Percentiles rank a stretch among this genome's conserved stretches.
These are phyloP conservation scores for Apiospora saccharicola DNA, from an alignment of 2,329 filamentous ascomycete species.

Conservation along the genomic window DNA sequence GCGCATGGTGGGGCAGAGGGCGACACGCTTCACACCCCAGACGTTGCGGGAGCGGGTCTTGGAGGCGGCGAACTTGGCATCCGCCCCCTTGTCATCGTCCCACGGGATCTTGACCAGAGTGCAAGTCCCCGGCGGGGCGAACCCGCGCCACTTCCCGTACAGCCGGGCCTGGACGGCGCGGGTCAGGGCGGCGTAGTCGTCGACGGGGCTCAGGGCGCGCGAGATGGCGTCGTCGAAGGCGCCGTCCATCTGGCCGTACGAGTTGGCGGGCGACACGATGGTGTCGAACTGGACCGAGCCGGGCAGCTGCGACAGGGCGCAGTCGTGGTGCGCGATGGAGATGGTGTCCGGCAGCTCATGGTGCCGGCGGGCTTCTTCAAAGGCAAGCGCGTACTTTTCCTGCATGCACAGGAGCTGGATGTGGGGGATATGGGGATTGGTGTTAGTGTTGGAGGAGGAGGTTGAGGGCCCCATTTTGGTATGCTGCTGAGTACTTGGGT, in stretches of 20 bases:
- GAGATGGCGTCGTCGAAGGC: conserved; percentile 64
- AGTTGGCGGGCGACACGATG: conserved; percentile 62
- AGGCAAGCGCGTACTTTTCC: conserved; percentile 8
- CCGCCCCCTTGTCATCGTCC: conserved; percentile 52
- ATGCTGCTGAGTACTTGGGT: too few relatives aligned
- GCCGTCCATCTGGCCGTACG: conserved; percentile 61
- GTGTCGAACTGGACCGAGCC: conserved; percentile 50
- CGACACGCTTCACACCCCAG: conserved; percentile 53
- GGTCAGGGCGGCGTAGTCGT: conserved; percentile 57
- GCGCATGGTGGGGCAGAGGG: conserved; percentile 62
- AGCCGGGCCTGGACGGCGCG: conserved; percentile 51
- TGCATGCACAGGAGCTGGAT: conserved; percentile 25
- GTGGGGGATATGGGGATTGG: conserved; percentile 16
- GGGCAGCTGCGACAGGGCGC: conserved; percentile 48
- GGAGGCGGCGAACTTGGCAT: conserved; percentile 41
- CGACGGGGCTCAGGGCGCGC: conserved; percentile 51
- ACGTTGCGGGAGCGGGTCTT: conserved; percentile 39
- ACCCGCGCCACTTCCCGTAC: conserved; percentile 52
- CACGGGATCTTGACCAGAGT: conserved; percentile 48
- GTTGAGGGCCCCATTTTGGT: neutral
- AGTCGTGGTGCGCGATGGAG: conserved; percentile 47
- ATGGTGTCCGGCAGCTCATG: conserved; percentile 20
- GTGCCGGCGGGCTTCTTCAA: conserved; percentile 12
- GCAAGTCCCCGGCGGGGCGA: conserved; percentile 58
- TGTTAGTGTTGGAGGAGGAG: neutral